phyloP scores from a whole-genome alignment of 305 asterid genomes.

The Striga hermonthica region DNA sequence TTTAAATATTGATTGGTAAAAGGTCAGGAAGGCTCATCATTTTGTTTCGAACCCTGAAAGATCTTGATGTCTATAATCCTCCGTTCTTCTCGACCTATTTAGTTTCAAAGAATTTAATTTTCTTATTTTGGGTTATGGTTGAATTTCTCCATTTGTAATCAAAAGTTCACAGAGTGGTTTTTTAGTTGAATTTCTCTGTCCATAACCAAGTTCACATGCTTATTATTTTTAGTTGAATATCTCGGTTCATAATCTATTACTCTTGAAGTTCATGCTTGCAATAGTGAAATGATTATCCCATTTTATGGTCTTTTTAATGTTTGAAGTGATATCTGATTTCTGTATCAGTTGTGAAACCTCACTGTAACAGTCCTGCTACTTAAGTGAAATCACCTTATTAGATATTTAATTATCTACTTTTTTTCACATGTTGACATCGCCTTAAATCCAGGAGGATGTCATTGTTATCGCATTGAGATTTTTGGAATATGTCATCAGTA shows the following conservation, averaged over 20 bases:
- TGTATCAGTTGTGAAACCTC: conserved; percentile 20
- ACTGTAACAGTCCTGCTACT: conserved; percentile 16
- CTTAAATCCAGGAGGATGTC: conserved; percentile 66
- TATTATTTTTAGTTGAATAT: not conserved
- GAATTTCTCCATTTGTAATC: too few species aligned
- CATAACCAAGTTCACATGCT: not conserved
- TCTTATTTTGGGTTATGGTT: too few species aligned
- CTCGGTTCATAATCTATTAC: not conserved
- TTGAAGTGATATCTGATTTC: conserved; percentile 26
- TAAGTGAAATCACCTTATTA: conserved; percentile 13
- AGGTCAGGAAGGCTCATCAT: too few species aligned
- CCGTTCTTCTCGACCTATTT: too few species aligned
- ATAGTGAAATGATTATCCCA: conserved; percentile 17
- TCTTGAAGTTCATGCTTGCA: not conserved
- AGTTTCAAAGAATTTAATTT: too few species aligned
- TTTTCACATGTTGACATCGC: conserved; percentile 27
- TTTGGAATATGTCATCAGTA: conserved; percentile 70
- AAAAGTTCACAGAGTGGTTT: too few species aligned
- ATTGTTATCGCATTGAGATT: conserved; percentile 40
- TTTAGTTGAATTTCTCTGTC: not conserved
- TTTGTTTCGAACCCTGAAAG: too few species aligned
- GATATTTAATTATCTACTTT: not conserved
- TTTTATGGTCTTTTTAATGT: conserved; percentile 11
- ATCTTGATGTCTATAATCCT: too few species aligned
- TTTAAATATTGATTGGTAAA: too few species aligned